Base-by-base conservation (phyloP, 768 basidiomycete genomes). In the Antrodiella citrinella region DNA sequence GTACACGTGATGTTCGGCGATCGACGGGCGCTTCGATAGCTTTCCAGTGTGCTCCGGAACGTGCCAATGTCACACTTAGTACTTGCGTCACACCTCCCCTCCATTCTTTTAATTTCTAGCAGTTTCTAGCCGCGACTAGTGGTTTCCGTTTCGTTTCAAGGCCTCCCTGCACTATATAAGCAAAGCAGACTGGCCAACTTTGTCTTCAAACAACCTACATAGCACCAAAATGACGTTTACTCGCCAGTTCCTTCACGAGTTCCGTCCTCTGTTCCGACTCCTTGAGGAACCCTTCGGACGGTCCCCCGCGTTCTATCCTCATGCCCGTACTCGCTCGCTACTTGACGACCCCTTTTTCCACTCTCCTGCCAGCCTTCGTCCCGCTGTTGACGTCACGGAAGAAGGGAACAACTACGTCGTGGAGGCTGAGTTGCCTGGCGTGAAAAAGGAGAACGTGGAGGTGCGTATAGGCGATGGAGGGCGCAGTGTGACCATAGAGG, bases 381-480 rank as follows among this genome's bases (percentile, higher is more conserved):
- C 86, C 13, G 77, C 81, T 0, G 70, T 90, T 4, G 86, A 91
- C 54, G 64, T 90, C 5, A 70, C 73, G 2, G 87, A 91, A 55
- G 75, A 81, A 51, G 78, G 74, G 1, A 72, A 80, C 62, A 69
- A 72, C 38, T 89, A 84, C 56, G 54, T 86, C 47, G 68, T 91
- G 39, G 83, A 89, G 58, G 85, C 86, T 1, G 88, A 91, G 59
- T 59, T 91, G 22, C 88, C 87, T 19, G 86, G 87, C 0, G 79
- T 90, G 22, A 81, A 78, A 63, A 87, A 82, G 69, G 86, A 89
- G 57, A 80, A 88, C 58, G 61, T 89, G 7, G 76, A 86, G 49
- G 74, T 90, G 46, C 74, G 78, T 5, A 70, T 90, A 51, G 84
- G 84, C 7, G 82, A 87, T 50, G 77, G 74, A 13, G 86, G 85